Conservation (phyloP, 2,329 filamentous ascomycete species). For the Cladosporium oxysporum region DNA sequence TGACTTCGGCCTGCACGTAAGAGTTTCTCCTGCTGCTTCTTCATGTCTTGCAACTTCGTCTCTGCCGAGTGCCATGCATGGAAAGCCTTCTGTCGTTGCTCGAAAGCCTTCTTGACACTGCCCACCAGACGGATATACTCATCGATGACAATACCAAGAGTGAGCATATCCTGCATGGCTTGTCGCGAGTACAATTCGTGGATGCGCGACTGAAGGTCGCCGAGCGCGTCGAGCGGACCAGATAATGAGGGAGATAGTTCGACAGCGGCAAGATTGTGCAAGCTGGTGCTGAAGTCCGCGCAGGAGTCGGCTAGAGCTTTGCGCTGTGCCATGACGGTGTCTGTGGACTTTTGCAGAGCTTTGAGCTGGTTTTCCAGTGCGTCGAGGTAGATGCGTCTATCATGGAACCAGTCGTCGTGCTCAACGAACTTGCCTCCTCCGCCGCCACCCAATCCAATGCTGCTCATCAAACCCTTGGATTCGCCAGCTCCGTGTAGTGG, state of each 20-base stretch:
- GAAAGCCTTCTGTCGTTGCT: constrained; percentile 91
- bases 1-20: constrained; percentile 91
- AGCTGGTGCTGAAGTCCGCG: constrained; percentile 85
- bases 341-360: constrained; percentile 87
- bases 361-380: constrained; percentile 90
- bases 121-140: constrained; percentile 97
- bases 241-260: constrained; percentile 89
- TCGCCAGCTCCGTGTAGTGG: constrained; percentile 71
- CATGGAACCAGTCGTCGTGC: constrained; percentile 99
- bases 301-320: constrained; percentile 93
- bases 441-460: constrained; percentile 70
- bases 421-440: constrained; percentile 87
- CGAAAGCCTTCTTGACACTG: constrained; percentile 89
- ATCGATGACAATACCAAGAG: constrained; percentile 94
- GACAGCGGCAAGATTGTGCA: constrained; percentile 90
- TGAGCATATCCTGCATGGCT: constrained; percentile 94
- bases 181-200: constrained; percentile 94
- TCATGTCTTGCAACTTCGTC: constrained; percentile 85
- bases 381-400: constrained; percentile 91
- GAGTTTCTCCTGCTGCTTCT: constrained; percentile 88
- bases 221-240: constrained; percentile 84
- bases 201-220: constrained; percentile 90
- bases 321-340: constrained; percentile 86
- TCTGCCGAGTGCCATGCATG: constrained; percentile 93
- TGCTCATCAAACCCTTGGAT: constrained; percentile 90